phyloP scores from a whole-genome alignment of 2,329 filamentous ascomycete species.

The Pseudogymnoascus sp. region DNA sequence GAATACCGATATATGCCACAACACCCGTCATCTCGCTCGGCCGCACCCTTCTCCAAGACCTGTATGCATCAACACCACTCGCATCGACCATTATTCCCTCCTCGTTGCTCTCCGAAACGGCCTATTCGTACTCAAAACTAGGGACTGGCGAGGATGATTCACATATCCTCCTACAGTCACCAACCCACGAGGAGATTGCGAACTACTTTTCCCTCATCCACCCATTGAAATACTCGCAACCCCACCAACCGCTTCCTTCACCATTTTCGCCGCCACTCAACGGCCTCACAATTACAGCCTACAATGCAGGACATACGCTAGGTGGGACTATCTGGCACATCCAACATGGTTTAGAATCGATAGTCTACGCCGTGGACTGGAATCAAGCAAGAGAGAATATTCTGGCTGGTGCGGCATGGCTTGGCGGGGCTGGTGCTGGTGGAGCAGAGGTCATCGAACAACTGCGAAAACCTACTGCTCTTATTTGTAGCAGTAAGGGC shows the following conservation, averaged over 20 bases:
- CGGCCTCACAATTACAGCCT: constrained; percentile 89
- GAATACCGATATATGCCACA: constrained; percentile 91
- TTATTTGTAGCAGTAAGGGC: constrained; percentile 85
- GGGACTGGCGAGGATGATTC: constrained; percentile 43
- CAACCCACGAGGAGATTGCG: constrained; percentile 80
- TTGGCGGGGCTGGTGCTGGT: constrained; percentile 71
- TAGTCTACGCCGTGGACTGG: constrained; percentile 97
- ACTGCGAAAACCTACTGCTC: constrained; percentile 81
- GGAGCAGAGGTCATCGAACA: constrained; percentile 91
- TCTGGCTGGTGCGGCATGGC: constrained; percentile 85
- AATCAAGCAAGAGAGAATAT: constrained; percentile 97
- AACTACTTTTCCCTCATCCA: constrained; percentile 87
- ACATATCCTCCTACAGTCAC: constrained; percentile 54
- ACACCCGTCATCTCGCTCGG: constrained; percentile 88
- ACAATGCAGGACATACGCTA: constrained; percentile 90
- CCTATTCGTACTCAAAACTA: constrained; percentile 47
- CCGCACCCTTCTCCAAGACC: constrained; percentile 80
- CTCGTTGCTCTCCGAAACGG: constrained; percentile 60
- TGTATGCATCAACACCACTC: constrained; percentile 84
- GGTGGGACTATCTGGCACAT: constrained; percentile 99
- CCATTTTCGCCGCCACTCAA: constrained; percentile 84
- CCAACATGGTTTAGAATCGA: constrained; percentile 90
- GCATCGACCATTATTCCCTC: constrained; percentile 76
- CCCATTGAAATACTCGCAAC: constrained; percentile 92
- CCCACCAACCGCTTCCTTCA: constrained; percentile 80